Base-by-base conservation (phyloP, 495 filamentous ascomycete species). In the Trichoderma asperelloides region DNA sequence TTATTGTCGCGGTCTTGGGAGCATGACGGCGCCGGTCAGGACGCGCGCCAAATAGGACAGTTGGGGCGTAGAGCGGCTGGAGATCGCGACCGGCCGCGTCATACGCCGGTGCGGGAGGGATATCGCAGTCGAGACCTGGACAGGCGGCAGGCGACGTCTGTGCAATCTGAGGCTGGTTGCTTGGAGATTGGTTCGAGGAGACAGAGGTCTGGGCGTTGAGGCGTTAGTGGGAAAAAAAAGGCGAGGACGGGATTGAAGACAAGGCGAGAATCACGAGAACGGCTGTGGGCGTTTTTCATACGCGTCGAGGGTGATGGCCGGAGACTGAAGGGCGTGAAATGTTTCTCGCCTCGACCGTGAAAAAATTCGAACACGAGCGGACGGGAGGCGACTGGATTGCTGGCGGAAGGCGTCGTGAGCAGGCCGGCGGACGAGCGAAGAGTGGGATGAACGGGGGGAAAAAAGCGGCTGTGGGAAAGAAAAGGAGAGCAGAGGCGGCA, bases 21-120 rank as follows among this genome's bases (percentile, higher is more conserved):
- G 82, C 85, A 86, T 86, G 80, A 82, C 84, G 80, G 80, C 80
- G 76, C 76, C 75, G 69, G 73, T 65, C 63, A 69, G 71, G 75
- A 78, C 76, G 79, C 74, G 76, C 73, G 69, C 71, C 69, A 69
- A 51, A 66, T 37, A 39, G 67, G 63, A 71, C 62, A 39, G 65
- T n/a, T 62, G 60, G 69, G 65, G 71, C 60, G 70, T 65, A 63
- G 68, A 57, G 47, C 25, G 25, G 55, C 55, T 18, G 55, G 28
- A 25, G 55, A 60, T 60, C 55, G 55, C 55, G 55, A 60, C 55
- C 27, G 28, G 55, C 55, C 55, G 55, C 55, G 55, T 60, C 55
- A 60, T 60, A 60, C 55, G 55, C 23, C 23, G 55, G 55, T 9
- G 27, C 55, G 25, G 55, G 13, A 60, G 28, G 12, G 55, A 30